Conservation (phyloP, 2,329 filamentous ascomycete species). For the Tympanopsis confertula region DNA sequence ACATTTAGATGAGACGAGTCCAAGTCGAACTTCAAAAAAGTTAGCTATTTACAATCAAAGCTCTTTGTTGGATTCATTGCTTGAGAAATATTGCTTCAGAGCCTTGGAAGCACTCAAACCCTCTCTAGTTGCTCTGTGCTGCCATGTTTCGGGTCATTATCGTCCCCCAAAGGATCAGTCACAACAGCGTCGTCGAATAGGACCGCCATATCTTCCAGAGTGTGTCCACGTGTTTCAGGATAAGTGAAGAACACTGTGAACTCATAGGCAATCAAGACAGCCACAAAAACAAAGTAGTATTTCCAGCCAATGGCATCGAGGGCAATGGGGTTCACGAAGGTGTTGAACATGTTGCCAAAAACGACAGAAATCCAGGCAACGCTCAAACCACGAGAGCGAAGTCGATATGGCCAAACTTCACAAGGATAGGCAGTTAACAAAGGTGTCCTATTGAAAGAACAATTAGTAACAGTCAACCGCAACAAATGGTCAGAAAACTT, state of each 20-base stretch:
- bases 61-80: too few relatives aligned
- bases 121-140: too few relatives aligned
- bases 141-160: too few relatives aligned
- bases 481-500: too few relatives aligned
- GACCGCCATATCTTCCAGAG: background rate
- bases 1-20: too few relatives aligned
- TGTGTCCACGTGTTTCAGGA: background rate
- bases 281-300: background rate
- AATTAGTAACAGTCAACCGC: too few relatives aligned
- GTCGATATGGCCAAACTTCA: background rate
- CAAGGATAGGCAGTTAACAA: background rate
- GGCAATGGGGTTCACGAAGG: background rate
- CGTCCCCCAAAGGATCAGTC: too few relatives aligned
- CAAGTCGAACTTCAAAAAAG: too few relatives aligned
- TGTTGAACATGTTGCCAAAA: background rate
- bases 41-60: too few relatives aligned
- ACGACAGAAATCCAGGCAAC: background rate
- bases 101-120: too few relatives aligned
- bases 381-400: background rate
- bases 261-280: background rate
- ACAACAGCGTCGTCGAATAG: too few relatives aligned
- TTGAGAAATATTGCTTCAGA: too few relatives aligned
- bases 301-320: background rate
- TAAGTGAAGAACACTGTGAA: background rate
- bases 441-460: background rate